Base-by-base conservation (phyloP, 163 green algal genomes). In the Chlorella variabilis region DNA sequence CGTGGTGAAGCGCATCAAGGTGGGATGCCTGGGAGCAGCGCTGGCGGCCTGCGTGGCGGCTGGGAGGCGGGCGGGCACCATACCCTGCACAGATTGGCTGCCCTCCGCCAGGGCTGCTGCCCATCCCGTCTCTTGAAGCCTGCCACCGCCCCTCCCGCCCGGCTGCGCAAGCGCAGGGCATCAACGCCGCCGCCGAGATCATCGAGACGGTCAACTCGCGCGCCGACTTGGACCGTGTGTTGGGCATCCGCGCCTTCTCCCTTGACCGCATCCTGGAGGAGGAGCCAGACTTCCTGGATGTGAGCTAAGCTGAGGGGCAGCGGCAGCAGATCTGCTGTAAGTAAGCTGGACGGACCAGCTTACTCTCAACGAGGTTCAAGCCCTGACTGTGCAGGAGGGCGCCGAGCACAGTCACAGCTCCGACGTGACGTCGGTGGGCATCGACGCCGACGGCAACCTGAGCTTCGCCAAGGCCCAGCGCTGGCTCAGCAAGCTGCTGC, bases 181-280 rank as follows among this genome's bases (percentile, higher is more conserved):
- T 97, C 86, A 97, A 97, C 85, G 49, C 36, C 21, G 61, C 95
- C 74, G 93, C 89, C 25, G 70, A 83, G 34, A 87, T 96, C 59
- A 74, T 87, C 67, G 75, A 78, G 20, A 82, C 87, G 1, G 33
- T 68, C 4, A 81, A 84, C 25, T 83, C 87, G 13, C 27, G 89
- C 17, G 91, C 97, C 15, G 62, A 88, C 4, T 69, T 98, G 51
- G 92, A 96, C 48, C 96, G 95, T 59, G 89, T 98, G 56, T 70
- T 99, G 21, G 94, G 93, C 41, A 83, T 98, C 42, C 93, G 93
- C 25, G 96, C 95, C 15, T 99, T 98, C 84, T 92, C 98, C 74
- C 86, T 98, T 20, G 84, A 94, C 3, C 91, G 88, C 25, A 84
- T 86, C 59, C 61, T 96, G 31, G 78, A 86, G 13, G 87, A 91